phyloP scores from a whole-genome alignment of 306 rosid genomes.

The Pyrus bretschneideri region DNA sequence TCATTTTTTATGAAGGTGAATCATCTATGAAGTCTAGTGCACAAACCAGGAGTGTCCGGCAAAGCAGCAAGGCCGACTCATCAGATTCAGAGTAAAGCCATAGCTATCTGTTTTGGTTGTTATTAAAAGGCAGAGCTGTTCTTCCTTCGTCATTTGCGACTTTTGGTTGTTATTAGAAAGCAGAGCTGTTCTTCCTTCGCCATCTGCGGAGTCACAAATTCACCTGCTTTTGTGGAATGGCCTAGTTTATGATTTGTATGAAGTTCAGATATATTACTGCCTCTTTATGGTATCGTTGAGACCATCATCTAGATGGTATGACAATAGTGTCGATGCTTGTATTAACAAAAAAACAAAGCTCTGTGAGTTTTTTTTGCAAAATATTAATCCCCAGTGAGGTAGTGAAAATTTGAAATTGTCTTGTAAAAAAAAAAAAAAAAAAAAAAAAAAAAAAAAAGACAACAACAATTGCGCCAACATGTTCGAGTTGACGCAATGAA shows the following conservation, averaged over 20 bases:
- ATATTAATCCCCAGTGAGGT: background rate
- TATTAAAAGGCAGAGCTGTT: background rate
- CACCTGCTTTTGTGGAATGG: background rate
- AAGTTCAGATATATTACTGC: background rate
- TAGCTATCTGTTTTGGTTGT: background rate
- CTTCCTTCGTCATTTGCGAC: background rate
- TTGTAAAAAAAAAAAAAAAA: background rate
- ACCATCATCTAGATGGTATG: constrained; percentile 11
- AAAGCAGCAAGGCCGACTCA: constrained; percentile 57
- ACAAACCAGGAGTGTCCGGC: constrained; percentile 59
- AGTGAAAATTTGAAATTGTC: background rate
- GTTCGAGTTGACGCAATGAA: too few relatives aligned
- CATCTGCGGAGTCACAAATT: background rate
- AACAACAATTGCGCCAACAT: too few relatives aligned
- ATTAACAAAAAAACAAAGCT: background rate
- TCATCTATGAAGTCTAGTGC: constrained; percentile 52
- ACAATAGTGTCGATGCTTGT: background rate
- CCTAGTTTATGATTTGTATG: background rate
- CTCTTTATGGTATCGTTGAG: background rate
- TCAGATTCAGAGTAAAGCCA: constrained; percentile 66
- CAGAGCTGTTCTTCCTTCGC: background rate
- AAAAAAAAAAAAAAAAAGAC: too few relatives aligned
- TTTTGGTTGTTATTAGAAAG: background rate
- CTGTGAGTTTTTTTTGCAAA: background rate
- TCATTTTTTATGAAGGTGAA: constrained; percentile 74